Evolutionary conservation across 495 filamentous ascomycete species (phyloP).

Genomic region (Aspergillus hancockii): DNA sequence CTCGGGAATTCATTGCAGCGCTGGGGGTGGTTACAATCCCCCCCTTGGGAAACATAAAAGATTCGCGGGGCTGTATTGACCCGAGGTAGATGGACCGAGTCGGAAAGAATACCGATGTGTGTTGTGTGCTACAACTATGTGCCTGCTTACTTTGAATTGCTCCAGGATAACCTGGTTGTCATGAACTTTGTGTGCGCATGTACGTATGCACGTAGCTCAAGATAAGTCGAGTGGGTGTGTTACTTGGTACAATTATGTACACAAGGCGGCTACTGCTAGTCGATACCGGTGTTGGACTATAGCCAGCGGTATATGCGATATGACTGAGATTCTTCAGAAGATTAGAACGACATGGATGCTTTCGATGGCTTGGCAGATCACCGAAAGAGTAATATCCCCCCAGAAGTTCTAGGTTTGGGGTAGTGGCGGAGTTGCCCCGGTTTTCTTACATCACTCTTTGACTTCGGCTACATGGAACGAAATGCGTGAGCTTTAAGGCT

Average conservation of each 20-base stretch:
- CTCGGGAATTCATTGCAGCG: neutral
- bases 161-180: too few relatives aligned
- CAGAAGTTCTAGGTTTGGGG: neutral
- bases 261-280: too few relatives aligned
- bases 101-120: conserved; percentile 10
- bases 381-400: conserved; percentile 7
- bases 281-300: too few relatives aligned
- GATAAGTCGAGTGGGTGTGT: too few relatives aligned
- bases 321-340: too few relatives aligned
- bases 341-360: neutral
- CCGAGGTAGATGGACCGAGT: conserved; percentile 10
- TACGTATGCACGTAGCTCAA: too few relatives aligned
- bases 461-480: neutral
- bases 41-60: neutral
- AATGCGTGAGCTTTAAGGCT: too few relatives aligned
- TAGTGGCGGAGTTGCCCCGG: too few relatives aligned
- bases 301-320: too few relatives aligned
- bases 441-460: neutral
- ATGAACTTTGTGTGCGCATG: too few relatives aligned
- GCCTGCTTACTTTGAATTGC: neutral
- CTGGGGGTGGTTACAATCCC: neutral
- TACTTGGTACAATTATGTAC: too few relatives aligned
- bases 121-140: neutral
- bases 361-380: conserved; percentile 1
- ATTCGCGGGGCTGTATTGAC: conserved; percentile 14